Base-by-base conservation (phyloP, 352 stramenopile species). In the Achlya hypogyna region DNA sequence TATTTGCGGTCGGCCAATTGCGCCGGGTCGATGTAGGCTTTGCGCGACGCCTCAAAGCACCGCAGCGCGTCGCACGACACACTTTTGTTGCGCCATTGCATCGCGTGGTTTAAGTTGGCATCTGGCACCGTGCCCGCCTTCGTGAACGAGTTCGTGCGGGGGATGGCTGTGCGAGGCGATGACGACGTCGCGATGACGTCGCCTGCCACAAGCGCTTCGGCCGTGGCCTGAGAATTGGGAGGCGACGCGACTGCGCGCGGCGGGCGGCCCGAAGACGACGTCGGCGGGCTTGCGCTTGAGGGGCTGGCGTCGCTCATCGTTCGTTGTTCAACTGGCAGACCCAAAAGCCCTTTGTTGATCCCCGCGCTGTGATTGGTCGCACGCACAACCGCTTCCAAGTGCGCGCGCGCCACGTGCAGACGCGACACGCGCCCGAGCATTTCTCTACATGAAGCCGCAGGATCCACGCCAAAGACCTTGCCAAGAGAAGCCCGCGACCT, bases 11-110 rank as follows among this genome's bases (percentile, higher is more conserved):
- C 84, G 34, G 78, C 74, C 23, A 78, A 70, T 64, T 89, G 84
- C 38, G 79, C 85, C 18, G 72, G 75, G 69, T 93, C 84, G 70
- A 93, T 88, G 64, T 88, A 82, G 20, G 74, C 70, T 63, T 81
- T 87, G 43, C 84, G 81, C 27, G 73, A 66, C 14, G 72, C 69
- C 52, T 93, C 84, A 53, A 93, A 93, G 47, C 76, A 72, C 25
- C 82, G 80, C n/a, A 93, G 40, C 23, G 63, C 63, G 29, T 85
- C 82, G 65, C 77, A 86, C 43, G 80, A 86, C 23, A 79, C 70
- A 1, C 66, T 42, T 51, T 89, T 89, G 54, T 86, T 82, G 63
- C 76, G 72, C 82, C 78, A 85, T 25, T 87, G 71, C 53, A 74
- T 78, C 18, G 67, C 74, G 28, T 51, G 72, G 25, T 75, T 75